Evolutionary conservation across 257 asterid genomes (phyloP).

Genomic region (Solanum lignicaule): DNA sequence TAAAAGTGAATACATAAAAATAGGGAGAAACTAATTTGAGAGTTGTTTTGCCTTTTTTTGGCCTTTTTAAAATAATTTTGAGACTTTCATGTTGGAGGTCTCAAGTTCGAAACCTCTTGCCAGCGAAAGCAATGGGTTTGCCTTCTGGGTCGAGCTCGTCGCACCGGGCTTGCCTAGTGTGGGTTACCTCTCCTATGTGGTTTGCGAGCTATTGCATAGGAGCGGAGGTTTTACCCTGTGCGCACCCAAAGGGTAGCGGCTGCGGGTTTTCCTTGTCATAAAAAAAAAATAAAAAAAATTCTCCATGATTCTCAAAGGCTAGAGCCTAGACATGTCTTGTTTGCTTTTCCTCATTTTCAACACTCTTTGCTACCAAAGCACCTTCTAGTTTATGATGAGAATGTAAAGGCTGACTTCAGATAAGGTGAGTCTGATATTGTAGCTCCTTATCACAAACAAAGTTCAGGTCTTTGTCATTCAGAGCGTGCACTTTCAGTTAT

Average conservation of each 20-base stretch:
- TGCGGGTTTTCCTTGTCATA: too few species aligned
- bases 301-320: neutral
- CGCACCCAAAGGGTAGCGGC: too few species aligned
- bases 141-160: too few species aligned
- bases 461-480: neutral
- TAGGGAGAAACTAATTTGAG: neutral
- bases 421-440: neutral
- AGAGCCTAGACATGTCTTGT: neutral
- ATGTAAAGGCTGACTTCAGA: neutral
- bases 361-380: neutral
- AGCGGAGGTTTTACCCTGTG: too few species aligned
- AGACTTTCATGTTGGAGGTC: too few species aligned
- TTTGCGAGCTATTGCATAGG: too few species aligned
- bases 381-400: neutral
- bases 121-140: too few species aligned
- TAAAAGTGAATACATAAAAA: neutral
- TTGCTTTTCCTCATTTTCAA: neutral
- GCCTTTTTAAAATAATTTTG: neutral
- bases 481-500: neutral
- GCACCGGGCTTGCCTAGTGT: too few species aligned
- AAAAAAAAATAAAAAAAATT: too few species aligned
- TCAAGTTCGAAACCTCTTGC: too few species aligned
- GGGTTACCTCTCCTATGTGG: too few species aligned
- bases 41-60: neutral
- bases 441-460: neutral